These are phyloP conservation scores for Rostrohypoxylon terebratum DNA, from an alignment of 495 filamentous ascomycete genomes.

Conservation along the genomic window DNA sequence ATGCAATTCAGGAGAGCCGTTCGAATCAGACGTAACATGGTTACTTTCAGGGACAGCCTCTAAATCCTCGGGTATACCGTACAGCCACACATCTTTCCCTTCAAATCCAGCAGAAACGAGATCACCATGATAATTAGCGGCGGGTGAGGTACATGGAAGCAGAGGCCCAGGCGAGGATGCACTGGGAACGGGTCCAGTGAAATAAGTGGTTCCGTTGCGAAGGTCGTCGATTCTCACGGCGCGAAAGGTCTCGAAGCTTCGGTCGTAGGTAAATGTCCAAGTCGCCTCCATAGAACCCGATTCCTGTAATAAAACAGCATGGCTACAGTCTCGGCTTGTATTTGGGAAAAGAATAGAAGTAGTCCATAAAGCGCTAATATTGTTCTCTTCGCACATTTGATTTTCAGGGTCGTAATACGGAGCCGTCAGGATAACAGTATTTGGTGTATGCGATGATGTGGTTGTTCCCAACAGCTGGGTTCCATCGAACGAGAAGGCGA, in stretches of 20 bases:
- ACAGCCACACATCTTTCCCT: slow-evolving; percentile 79
- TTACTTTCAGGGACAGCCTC: slow-evolving; percentile 64
- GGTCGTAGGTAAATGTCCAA: slow-evolving; percentile 85
- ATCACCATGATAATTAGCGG: slow-evolving; percentile 74
- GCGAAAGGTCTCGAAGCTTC: slow-evolving; percentile 79
- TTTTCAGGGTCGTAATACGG: slow-evolving; percentile 77
- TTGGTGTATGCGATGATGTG: slow-evolving; percentile 68
- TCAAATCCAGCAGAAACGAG: slow-evolving; percentile 81
- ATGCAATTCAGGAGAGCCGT: slow-evolving; percentile 44
- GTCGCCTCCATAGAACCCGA: slow-evolving; percentile 76
- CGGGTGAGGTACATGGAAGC: slow-evolving; percentile 75
- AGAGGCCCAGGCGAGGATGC: slow-evolving; percentile 58
- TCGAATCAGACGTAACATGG: slow-evolving; percentile 46
- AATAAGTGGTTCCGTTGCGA: slow-evolving; percentile 82
- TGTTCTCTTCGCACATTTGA: slow-evolving; percentile 67
- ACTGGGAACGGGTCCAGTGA: slow-evolving; percentile 73
- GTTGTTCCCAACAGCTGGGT: slow-evolving; percentile 87
- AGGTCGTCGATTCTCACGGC: slow-evolving; percentile 79
- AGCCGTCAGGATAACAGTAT: slow-evolving; percentile 81
- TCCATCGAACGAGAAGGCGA: slow-evolving; percentile 86
- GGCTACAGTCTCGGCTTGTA: slow-evolving; percentile 77
- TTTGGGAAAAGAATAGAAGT: slow-evolving; percentile 90
- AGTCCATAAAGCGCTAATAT: slow-evolving; percentile 84
- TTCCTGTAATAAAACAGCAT: slow-evolving; percentile 77
- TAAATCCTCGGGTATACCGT: slow-evolving; percentile 80